Evolutionary conservation across 2,329 filamentous ascomycete species (phyloP).

Genomic region (Graphilbum sp.): DNA sequence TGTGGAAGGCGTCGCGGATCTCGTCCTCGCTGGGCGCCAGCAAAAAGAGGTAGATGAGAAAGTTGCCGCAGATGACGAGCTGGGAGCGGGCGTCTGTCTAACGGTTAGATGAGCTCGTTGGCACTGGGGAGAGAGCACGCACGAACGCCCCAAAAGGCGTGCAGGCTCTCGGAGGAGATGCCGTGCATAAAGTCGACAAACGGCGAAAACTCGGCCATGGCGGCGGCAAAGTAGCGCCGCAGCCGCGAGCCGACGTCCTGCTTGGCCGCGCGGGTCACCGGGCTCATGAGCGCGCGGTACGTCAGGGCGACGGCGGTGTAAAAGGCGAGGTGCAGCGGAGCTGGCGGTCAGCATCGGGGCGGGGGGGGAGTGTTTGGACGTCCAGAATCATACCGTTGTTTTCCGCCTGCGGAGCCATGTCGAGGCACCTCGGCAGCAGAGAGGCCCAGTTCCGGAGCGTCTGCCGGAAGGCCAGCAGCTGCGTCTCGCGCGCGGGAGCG

Average conservation of each 20-base stretch:
- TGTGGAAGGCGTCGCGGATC: conserved; percentile 18
- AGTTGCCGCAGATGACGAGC: conserved; percentile 29
- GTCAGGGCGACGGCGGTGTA: conserved; percentile 24
- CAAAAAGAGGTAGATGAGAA: conserved; percentile 30
- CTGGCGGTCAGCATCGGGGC: not conserved
- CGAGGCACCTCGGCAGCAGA: conserved; percentile 19
- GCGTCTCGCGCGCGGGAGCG: conserved; percentile 6
- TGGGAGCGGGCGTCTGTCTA: conserved; percentile 22
- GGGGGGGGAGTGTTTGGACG: too few species aligned
- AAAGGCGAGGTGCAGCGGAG: conserved; percentile 24
- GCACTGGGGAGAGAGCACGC: conserved; percentile 11
- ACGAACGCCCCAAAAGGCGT: conserved; percentile 28
- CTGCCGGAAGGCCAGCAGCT: conserved; percentile 13
- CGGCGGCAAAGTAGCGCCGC: conserved; percentile 18
- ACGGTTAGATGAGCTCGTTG: conserved; percentile 2
- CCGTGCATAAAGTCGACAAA: conserved; percentile 22
- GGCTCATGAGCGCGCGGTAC: conserved; percentile 27
- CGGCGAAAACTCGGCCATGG: conserved; percentile 19
- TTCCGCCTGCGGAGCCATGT: conserved; percentile 8
- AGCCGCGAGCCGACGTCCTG: conserved; percentile 18
- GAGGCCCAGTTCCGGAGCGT: conserved; percentile 19
- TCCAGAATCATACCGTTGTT: conserved; percentile 9
- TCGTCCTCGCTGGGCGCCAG: conserved; percentile 20
- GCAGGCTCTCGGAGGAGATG: conserved; percentile 19
- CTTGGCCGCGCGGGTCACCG: conserved; percentile 25